Evolutionary conservation across 768 basidiomycete species (phyloP).

Genomic region (Scleroderma citrinum): DNA sequence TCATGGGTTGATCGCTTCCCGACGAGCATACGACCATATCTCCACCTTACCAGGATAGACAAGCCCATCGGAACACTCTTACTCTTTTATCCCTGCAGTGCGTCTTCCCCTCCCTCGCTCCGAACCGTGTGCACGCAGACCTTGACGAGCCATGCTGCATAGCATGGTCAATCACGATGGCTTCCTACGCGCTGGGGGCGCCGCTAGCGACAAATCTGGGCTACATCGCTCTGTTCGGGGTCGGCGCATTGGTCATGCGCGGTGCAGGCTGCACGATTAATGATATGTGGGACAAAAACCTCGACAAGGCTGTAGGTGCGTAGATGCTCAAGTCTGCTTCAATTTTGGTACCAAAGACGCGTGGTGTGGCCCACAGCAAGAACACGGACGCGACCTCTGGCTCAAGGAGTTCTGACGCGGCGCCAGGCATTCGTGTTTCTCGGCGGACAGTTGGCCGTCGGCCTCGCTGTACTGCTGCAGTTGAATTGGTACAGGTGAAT

Average conservation of each 20-base stretch:
- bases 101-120: too few relatives aligned
- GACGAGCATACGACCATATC: conserved; percentile 60
- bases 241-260: conserved; percentile 92
- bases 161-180: conserved; percentile 99
- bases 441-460: conserved; percentile 71
- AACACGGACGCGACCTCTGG: conserved; percentile 84
- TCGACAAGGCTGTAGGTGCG: conserved; percentile 88
- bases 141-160: not conserved
- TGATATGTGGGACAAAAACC: conserved; percentile 94
- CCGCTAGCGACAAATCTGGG: conserved; percentile 65
- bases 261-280: conserved; percentile 99
- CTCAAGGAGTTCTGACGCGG: conserved; percentile 71
- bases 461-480: conserved; percentile 82
- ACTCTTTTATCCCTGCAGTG: conserved; percentile 92
- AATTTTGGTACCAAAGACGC: conserved; percentile 1
- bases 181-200: conserved; percentile 69
- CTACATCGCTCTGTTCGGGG: conserved; percentile 78
- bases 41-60: conserved; percentile 84
- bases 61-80: conserved; percentile 94
- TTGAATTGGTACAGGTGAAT: conserved; percentile 91
- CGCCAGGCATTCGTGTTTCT: conserved; percentile 78
- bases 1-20: conserved; percentile 72
- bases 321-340: not conserved
- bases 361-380: conserved; percentile 51
- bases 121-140: not conserved